phyloP scores from a whole-genome alignment of 2,329 filamentous ascomycete species.

The Chaetomium strumarium region DNA sequence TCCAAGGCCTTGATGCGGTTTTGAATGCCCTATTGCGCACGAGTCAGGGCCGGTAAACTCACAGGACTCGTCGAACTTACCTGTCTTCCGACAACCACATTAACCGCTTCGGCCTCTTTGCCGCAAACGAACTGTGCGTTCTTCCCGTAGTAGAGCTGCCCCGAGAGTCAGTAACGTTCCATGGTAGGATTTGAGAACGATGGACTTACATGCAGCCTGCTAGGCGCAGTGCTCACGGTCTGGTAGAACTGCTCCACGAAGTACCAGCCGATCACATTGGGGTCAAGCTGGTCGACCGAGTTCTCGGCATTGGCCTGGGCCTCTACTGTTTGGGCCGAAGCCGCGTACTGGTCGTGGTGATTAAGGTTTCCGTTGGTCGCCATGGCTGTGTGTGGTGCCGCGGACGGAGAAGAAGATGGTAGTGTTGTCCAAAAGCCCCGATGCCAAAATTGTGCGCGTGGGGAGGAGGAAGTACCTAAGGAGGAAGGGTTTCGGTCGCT shows the following conservation, averaged over 20 bases:
- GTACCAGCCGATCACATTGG: slow-evolving; percentile 98
- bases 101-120: slow-evolving; percentile 79
- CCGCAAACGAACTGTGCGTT: slow-evolving; percentile 92
- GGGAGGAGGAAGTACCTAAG: slow-evolving; percentile 2
- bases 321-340: slow-evolving; percentile 31
- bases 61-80: slow-evolving; percentile 45
- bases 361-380: slow-evolving; percentile 52
- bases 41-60: neutral
- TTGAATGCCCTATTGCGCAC: slow-evolving; percentile 68
- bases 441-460: slow-evolving; percentile 16
- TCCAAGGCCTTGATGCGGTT: slow-evolving; percentile 90
- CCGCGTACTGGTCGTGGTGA: slow-evolving; percentile 38
- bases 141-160: slow-evolving; percentile 87
- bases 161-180: slow-evolving; percentile 4
- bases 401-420: slow-evolving; percentile 4
- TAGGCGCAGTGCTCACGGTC: slow-evolving; percentile 86
- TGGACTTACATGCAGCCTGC: slow-evolving; percentile 73
- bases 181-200: neutral
- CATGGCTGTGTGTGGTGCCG: slow-evolving; percentile 35
- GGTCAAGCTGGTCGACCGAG: slow-evolving; percentile 51
- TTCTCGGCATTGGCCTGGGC: slow-evolving; percentile 28
- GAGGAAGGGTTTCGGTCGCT: neutral
- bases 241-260: slow-evolving; percentile 99
- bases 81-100: slow-evolving; percentile 80
- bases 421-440: slow-evolving; percentile 10